Conservation (phyloP, 768 basidiomycete species). For the Leccinum aurantiacum region DNA sequence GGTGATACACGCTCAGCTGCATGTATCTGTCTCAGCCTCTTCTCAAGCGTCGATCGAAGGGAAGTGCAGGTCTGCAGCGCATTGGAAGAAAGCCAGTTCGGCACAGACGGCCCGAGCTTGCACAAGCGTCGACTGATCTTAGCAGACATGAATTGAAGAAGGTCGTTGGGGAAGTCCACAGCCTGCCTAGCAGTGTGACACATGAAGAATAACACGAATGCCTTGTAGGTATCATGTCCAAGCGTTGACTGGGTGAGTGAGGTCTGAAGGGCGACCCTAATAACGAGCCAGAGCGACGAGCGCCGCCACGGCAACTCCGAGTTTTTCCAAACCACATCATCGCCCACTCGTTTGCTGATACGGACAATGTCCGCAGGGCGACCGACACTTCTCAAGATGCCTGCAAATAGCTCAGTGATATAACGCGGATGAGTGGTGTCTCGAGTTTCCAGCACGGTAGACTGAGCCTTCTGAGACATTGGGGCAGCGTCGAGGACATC, state of each 20-base stretch:
- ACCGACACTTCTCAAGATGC: not conserved
- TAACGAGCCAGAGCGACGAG: conserved; percentile 37
- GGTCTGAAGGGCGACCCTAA: conserved; percentile 36
- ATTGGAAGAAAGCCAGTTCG: conserved; percentile 36
- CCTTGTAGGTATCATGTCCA: conserved; percentile 39
- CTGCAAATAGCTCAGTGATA: not conserved
- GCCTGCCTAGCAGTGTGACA: conserved; percentile 25
- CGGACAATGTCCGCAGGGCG: not conserved
- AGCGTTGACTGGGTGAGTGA: conserved; percentile 18
- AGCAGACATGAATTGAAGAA: conserved; percentile 30
- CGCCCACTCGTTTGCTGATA: conserved; percentile 1
- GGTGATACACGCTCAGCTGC: conserved; percentile 26
- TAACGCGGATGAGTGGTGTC: conserved; percentile 1
- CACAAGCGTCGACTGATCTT: conserved; percentile 28
- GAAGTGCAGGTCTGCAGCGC: conserved; percentile 36
- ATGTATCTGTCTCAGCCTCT: conserved; percentile 37
- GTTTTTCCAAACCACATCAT: conserved; percentile 4
- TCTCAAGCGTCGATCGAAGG: conserved; percentile 25
- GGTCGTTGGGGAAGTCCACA: conserved; percentile 20
- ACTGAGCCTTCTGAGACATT: conserved; percentile 1
- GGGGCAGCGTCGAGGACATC: conserved; percentile 31
- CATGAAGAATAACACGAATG: conserved; percentile 46
- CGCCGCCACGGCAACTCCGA: conserved; percentile 28
- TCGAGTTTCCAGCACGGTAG: conserved; percentile 7
- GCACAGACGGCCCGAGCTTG: conserved; percentile 26